Conservation (phyloP, 2,329 filamentous ascomycete species). For the Grosmannia clavigera region DNA sequence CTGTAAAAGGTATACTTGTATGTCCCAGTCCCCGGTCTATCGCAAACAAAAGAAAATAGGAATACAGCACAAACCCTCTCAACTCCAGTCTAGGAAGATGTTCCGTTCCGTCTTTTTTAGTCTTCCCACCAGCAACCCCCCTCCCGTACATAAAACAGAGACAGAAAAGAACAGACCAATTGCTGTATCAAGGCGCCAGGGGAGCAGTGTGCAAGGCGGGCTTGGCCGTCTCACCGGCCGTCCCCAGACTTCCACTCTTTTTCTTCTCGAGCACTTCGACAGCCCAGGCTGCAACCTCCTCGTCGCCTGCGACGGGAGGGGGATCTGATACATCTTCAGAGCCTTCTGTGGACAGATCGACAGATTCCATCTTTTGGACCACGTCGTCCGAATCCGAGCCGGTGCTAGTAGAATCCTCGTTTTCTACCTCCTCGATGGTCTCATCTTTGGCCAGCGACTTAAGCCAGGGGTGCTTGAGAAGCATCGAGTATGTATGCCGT, state of each 20-base stretch:
- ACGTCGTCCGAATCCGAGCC: conserved; percentile 17
- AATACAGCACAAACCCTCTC: not conserved
- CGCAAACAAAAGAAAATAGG: not conserved
- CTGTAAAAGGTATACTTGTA: not conserved
- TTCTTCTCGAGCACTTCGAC: conserved; percentile 55
- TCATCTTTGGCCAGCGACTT: conserved; percentile 21
- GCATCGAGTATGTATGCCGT: conserved; percentile 84
- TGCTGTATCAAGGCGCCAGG: conserved; percentile 40
- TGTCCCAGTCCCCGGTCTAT: conserved; percentile 1
- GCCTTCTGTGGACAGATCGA: conserved; percentile 27
- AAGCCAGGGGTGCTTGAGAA: conserved; percentile 85
- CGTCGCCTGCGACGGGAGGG: conserved; percentile 46
- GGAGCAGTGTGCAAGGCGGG: conserved; percentile 84
- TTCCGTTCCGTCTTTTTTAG: not conserved
- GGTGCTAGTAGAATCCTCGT: conserved; percentile 13
- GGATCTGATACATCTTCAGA: conserved; percentile 15
- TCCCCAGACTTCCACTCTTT: conserved; percentile 36
- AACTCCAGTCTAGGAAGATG: not conserved
- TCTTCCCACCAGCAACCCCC: not conserved
- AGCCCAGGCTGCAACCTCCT: conserved; percentile 83
- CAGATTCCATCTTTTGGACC: conserved; percentile 22
- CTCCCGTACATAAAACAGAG: not conserved
- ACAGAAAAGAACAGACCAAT: conserved; percentile 8
- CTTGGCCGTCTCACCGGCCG: conserved; percentile 38
- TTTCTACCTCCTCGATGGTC: conserved; percentile 22